Evolutionary conservation across 2,329 filamentous ascomycete genomes (phyloP).

Genomic region (Cytospora paraplurivora): DNA sequence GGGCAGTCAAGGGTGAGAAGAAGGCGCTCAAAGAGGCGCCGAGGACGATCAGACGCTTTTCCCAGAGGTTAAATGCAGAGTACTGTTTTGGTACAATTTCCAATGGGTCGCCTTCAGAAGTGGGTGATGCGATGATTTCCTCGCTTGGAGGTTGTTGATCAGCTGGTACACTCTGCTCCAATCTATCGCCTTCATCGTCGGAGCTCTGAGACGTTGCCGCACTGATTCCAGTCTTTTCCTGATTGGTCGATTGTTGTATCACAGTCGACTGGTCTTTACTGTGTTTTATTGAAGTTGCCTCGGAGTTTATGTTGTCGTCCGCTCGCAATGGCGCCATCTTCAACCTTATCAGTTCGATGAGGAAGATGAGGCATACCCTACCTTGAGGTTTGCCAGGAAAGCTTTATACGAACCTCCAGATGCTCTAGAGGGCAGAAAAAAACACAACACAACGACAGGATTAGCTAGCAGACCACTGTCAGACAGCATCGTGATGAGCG

Average conservation of each 20-base stretch:
- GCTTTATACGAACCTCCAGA: not conserved
- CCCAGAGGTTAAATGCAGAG: conserved; percentile 43
- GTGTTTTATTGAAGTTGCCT: not conserved
- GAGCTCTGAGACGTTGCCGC: not conserved
- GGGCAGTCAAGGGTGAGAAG: conserved; percentile 50
- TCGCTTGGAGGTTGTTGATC: conserved; percentile 30
- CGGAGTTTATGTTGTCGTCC: not conserved
- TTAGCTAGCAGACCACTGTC: not conserved
- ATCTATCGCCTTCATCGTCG: not conserved
- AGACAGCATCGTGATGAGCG: not conserved
- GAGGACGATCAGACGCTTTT: conserved; percentile 46
- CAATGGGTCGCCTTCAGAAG: conserved; percentile 16
- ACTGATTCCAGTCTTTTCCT: not conserved
- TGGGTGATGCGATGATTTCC: conserved; percentile 20
- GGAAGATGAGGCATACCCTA: not conserved
- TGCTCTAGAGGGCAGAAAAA: too few relatives aligned
- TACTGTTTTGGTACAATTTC: conserved; percentile 35
- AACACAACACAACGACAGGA: not conserved
- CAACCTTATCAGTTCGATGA: not conserved
- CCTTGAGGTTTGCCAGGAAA: not conserved
- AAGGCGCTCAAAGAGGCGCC: conserved; percentile 43
- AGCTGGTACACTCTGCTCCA: not conserved
- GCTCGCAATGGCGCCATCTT: not conserved
- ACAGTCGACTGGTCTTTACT: not conserved
- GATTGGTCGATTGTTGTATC: not conserved